Percentiles rank a stretch among this genome's conserved stretches.
These are phyloP conservation scores for Euphorbia pulcherrima DNA, from an alignment of 345 rosid genomes.

Conservation along the genomic window DNA sequence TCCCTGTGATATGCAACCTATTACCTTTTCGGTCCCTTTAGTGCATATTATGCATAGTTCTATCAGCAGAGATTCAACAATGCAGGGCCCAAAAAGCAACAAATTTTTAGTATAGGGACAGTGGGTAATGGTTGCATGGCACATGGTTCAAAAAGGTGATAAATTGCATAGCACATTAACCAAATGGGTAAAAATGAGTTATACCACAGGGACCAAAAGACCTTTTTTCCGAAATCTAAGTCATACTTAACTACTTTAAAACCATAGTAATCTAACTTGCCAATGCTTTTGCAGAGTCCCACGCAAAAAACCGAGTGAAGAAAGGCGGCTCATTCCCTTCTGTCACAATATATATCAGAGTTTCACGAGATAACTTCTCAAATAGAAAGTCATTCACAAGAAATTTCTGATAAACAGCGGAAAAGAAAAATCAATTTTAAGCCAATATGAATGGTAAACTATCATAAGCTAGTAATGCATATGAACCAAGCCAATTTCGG, in stretches of 20 bases:
- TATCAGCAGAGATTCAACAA: too few species aligned
- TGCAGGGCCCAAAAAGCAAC: too few species aligned
- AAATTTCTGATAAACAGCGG: constrained; percentile 58
- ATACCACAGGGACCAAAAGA: too few species aligned
- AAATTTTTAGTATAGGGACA: too few species aligned
- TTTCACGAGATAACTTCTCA: constrained; percentile 61
- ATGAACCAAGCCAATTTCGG: background rate
- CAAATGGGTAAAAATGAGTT: too few species aligned
- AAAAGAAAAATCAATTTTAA: background rate
- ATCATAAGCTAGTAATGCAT: background rate
- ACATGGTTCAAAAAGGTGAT: too few species aligned
- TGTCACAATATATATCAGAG: constrained; percentile 64
- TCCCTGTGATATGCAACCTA: too few species aligned
- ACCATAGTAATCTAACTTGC: constrained; percentile 43
- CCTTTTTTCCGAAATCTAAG: too few species aligned
- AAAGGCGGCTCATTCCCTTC: constrained; percentile 96
- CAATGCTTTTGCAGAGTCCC: constrained; percentile 80
- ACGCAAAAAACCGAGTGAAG: constrained; percentile 85
- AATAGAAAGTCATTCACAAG: constrained; percentile 68
- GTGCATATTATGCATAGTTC: too few species aligned
- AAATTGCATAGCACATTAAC: too few species aligned
- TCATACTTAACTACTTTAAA: constrained; percentile 7
- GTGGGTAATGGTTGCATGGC: too few species aligned
- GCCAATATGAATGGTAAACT: background rate
- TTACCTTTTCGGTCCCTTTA: too few species aligned